Evolutionary conservation across 1,284 basidiomycete genomes (phyloP).

Genomic region (Ganoderma resinaceum): DNA sequence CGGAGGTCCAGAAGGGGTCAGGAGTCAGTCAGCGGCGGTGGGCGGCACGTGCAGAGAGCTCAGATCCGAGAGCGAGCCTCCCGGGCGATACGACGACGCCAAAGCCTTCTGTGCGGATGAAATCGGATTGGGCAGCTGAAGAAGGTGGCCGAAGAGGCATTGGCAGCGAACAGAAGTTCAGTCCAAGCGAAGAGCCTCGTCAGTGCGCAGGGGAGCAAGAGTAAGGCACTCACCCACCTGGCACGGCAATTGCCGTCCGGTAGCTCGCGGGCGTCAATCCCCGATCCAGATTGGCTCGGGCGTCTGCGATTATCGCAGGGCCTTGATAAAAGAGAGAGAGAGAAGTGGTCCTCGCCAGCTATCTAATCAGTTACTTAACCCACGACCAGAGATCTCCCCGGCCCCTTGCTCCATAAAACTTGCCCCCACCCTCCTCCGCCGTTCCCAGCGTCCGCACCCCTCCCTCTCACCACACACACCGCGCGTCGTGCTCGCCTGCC

Average conservation of each 20-base stretch:
- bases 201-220: neutral
- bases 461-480: slow-evolving; percentile 25
- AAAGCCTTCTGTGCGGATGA: slow-evolving; percentile 1
- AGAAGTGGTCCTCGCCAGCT: slow-evolving; percentile 28
- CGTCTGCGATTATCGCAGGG: slow-evolving; percentile 26
- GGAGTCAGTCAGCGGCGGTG: slow-evolving; percentile 1
- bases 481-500: slow-evolving; percentile 18
- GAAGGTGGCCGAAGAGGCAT: neutral
- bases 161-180: slow-evolving; percentile 2
- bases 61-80: neutral
- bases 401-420: slow-evolving; percentile 27
- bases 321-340: slow-evolving; percentile 29
- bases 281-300: slow-evolving; percentile 26
- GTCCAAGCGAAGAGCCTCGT: neutral
- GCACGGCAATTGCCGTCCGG: neutral
- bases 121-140: neutral
- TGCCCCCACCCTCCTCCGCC: slow-evolving; percentile 19
- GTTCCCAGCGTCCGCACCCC: slow-evolving; percentile 29
- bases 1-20: slow-evolving; percentile 4
- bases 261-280: neutral
- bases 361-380: slow-evolving; percentile 45
- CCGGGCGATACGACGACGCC: neutral
- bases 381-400: slow-evolving; percentile 26
- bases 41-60: neutral
- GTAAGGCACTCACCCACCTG: too few species aligned